Conservation (phyloP, 2,329 filamentous ascomycete genomes). For the Beauveria sp. region DNA sequence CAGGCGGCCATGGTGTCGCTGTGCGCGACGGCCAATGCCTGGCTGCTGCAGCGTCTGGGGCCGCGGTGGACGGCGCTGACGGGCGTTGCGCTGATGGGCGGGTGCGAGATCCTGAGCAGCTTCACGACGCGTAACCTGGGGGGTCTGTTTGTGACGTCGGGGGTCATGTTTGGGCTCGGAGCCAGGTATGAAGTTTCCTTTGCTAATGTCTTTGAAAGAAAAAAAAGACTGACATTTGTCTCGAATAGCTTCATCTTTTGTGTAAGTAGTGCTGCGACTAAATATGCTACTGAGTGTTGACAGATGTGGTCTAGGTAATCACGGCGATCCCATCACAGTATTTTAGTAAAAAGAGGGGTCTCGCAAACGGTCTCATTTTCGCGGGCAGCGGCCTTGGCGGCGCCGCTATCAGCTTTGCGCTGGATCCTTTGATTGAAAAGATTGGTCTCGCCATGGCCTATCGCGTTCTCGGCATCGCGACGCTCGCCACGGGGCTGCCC, state of each 20-base stretch:
- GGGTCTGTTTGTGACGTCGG: constrained; percentile 27
- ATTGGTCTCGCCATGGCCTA: constrained; percentile 45
- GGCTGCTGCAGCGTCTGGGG: constrained; percentile 43
- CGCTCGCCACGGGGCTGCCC: constrained; percentile 45
- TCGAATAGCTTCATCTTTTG: constrained; percentile 29
- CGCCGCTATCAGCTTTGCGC: constrained; percentile 40
- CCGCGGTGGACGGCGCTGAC: constrained; percentile 36
- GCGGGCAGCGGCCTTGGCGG: constrained; percentile 49
- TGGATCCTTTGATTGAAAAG: constrained; percentile 38
- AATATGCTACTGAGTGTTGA: constrained; percentile 23
- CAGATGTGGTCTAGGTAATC: constrained; percentile 24
- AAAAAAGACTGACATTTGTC: not conserved
- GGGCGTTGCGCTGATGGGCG: constrained; percentile 42
- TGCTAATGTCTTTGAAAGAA: too few species aligned
- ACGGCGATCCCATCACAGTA: constrained; percentile 45
- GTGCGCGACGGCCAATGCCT: constrained; percentile 43
- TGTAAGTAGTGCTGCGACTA: constrained; percentile 15
- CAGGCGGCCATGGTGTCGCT: constrained; percentile 41
- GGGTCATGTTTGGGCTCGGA: constrained; percentile 25
- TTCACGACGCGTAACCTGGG: constrained; percentile 27
- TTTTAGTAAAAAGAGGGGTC: constrained; percentile 43
- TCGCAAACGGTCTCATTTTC: constrained; percentile 48
- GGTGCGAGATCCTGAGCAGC: constrained; percentile 38
- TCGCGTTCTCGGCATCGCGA: constrained; percentile 43
- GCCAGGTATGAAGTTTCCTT: constrained; percentile 18